Evolutionary conservation across 2,329 filamentous ascomycete genomes (phyloP), one percentile per base, ranked within the genome.

Genomic region (Neofusicoccum laricinum): DNA sequence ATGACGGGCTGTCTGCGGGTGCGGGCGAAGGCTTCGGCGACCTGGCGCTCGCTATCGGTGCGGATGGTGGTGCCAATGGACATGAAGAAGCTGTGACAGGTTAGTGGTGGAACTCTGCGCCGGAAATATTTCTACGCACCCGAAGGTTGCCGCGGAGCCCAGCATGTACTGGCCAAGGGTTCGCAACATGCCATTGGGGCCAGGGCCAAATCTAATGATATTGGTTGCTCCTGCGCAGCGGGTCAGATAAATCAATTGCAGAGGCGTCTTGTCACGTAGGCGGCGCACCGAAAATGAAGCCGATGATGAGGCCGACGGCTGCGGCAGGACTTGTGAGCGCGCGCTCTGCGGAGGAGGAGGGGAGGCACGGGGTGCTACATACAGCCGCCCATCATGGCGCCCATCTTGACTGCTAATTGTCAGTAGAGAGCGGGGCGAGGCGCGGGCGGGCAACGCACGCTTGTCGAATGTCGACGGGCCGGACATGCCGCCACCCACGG

Each of bases 301-400:
- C 95, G 80, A 99, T 97, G 76, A 97, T 97, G 61, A 91, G 84
- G 67, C 95, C 95, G 67, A 99, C 95, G 79, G 93, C 95, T 98
- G 40, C 32, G 57, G 46, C 55, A 51, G 45, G 19, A 38, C 4
- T 50, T 40, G 38, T 65, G 15, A 63, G 61, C 30, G 64, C 17
- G 68, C 81, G 61, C 17, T 50, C 41, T 61, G 59, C 45, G 46
- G 65, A 67, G 43, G 41, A 46, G 66, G 40, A 64, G 49, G 49
- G 36, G 45, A 12, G 25, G 25, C 5, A 30, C 25, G 25, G 6
- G 30, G n/a, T n/a, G 49, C 50, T 50, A 86, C 93, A 73, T 90
- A 98, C 94, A 96, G 77, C 93, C 92, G 71, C 95, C 95, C 93
- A 98, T 98, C 89, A 99, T 89, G 68, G 91, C 93, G 71, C 95